A percentile compares a stretch with the other conserved stretches of the same genome.
Evolutionary conservation across 768 basidiomycete species (phyloP).

Genomic region (Boletus sp.): DNA sequence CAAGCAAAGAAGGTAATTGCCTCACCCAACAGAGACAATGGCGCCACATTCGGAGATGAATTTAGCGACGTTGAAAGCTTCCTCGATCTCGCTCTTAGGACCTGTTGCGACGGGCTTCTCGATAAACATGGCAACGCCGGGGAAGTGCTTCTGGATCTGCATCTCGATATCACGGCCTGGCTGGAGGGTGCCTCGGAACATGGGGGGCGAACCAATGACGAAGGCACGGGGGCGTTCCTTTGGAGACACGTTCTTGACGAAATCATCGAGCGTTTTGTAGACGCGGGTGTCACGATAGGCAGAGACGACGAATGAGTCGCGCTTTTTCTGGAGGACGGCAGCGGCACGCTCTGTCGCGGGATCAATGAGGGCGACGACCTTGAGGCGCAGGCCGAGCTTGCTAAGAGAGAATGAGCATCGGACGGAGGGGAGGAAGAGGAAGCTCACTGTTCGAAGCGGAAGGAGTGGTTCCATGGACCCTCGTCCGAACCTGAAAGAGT

Average conservation of each 20-base stretch:
- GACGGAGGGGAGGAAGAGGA: not conserved
- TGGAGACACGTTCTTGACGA: constrained; percentile 63
- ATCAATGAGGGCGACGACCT: constrained; percentile 93
- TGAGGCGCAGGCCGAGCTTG: constrained; percentile 94
- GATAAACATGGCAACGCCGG: constrained; percentile 83
- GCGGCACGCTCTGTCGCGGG: constrained; percentile 80
- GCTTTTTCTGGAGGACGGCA: constrained; percentile 81
- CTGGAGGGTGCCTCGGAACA: constrained; percentile 79
- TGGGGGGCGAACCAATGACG: constrained; percentile 89
- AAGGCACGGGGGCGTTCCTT: constrained; percentile 74
- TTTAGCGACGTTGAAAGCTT: constrained; percentile 70
- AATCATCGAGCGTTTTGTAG: constrained; percentile 84
- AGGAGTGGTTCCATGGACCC: constrained; percentile 91
- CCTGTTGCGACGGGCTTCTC: constrained; percentile 93
- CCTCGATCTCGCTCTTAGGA: constrained; percentile 58
- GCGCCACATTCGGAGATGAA: constrained; percentile 65
- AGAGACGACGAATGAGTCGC: constrained; percentile 87
- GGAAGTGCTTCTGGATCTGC: constrained; percentile 84
- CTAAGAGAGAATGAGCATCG: constrained; percentile 36
- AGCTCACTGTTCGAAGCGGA: constrained; percentile 82
- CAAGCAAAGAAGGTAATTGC: constrained; percentile 2
- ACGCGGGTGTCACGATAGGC: constrained; percentile 88
- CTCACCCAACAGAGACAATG: constrained; percentile 86
- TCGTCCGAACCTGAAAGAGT: constrained; percentile 66
- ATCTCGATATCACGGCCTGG: constrained; percentile 82